phyloP scores from a whole-genome alignment of 345 rosid species.

The Pistacia atlantica region DNA sequence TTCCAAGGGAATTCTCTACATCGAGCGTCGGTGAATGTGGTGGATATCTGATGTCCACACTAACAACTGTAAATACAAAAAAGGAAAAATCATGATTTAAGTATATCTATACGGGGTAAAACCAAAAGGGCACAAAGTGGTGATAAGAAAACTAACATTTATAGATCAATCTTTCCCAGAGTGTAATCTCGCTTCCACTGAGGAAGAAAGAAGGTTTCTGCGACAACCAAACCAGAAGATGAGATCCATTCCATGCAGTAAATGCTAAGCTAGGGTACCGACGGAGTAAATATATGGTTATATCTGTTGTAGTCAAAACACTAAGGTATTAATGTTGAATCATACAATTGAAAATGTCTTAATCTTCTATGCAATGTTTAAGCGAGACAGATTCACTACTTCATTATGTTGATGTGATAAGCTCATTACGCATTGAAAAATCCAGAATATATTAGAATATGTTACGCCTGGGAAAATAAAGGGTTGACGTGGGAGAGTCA shows the following conservation, averaged over 20 bases:
- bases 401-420: too few relatives aligned
- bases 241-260: rapidly evolving
- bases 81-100: not conserved
- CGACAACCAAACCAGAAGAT: not conserved
- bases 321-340: too few relatives aligned
- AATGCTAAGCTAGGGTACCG: not conserved
- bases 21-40: too few relatives aligned
- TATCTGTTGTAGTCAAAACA: not conserved
- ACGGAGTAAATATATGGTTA: not conserved
- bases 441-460: too few relatives aligned
- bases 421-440: too few relatives aligned
- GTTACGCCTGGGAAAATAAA: too few relatives aligned
- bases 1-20: not conserved
- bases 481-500: too few relatives aligned
- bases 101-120: not conserved
- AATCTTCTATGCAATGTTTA: too few relatives aligned
- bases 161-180: not conserved
- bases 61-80: not conserved
- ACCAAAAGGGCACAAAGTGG: too few relatives aligned
- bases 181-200: not conserved
- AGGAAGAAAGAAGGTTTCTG: not conserved
- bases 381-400: too few relatives aligned
- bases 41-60: not conserved
- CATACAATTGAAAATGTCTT: too few relatives aligned
- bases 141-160: not conserved